Percentiles rank a stretch among this genome's conserved stretches.
Evolutionary conservation across 495 filamentous ascomycete genomes (phyloP).

Genomic region (Bryoglossum gracile): DNA sequence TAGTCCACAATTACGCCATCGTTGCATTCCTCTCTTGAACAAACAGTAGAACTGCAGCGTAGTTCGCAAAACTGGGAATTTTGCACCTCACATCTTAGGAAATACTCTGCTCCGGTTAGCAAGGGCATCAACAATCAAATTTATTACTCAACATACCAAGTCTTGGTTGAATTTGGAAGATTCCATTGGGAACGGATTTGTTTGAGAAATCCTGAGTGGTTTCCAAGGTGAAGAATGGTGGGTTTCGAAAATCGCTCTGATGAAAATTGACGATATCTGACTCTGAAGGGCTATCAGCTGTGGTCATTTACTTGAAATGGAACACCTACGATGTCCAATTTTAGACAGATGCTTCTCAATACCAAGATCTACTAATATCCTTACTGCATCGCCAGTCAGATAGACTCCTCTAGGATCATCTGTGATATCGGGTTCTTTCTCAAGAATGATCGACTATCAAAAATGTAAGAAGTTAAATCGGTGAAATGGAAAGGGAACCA

Average conservation of each 20-base stretch:
- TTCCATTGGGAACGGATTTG: slow-evolving; percentile 21
- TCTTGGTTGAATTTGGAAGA: slow-evolving; percentile 25
- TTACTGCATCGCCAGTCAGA: slow-evolving; percentile 43
- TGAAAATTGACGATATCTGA: slow-evolving; percentile 1
- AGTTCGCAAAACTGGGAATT: slow-evolving; percentile 1
- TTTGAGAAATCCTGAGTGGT: slow-evolving; percentile 5
- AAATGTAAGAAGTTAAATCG: too few species aligned
- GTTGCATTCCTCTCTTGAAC: background rate
- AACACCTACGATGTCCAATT: slow-evolving; percentile 26
- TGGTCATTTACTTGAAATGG: background rate
- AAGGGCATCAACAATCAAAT: slow-evolving; percentile 17
- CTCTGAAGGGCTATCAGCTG: background rate
- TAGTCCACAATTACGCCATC: slow-evolving; percentile 1
- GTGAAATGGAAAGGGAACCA: background rate
- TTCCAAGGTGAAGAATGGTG: background rate
- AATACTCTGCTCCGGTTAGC: slow-evolving; percentile 29
- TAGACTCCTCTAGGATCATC: slow-evolving; percentile 46
- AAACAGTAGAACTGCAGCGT: background rate
- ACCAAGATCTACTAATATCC: slow-evolving; percentile 39
- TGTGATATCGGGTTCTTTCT: slow-evolving; percentile 32
- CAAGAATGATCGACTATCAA: background rate
- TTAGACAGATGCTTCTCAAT: slow-evolving; percentile 34
- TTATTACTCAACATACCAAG: slow-evolving; percentile 17
- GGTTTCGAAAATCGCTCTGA: background rate
- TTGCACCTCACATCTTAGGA: background rate